phyloP scores from a whole-genome alignment of 306 rosid genomes.

The barrel medic (Medicago truncatula) region DNA sequence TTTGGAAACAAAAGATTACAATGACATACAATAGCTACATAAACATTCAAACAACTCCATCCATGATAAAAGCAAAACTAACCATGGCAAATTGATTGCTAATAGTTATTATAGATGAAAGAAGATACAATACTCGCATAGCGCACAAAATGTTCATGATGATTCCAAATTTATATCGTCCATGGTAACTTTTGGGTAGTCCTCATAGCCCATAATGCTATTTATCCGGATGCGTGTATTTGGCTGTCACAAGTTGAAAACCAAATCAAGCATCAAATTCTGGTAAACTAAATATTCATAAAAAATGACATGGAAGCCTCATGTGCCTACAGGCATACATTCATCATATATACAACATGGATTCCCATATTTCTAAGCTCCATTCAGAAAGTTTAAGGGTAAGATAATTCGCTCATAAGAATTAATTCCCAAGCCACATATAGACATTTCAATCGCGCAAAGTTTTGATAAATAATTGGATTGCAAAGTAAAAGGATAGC shows the following conservation, averaged over 20 bases:
- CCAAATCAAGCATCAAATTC: constrained; percentile 42
- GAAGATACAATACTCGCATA: constrained; percentile 42
- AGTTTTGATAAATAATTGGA: not conserved
- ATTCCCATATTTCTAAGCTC: constrained; percentile 19
- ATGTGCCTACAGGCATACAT: not conserved
- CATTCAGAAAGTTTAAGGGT: not conserved
- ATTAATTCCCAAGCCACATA: constrained; percentile 14
- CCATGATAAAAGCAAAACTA: constrained; percentile 35
- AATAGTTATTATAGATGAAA: constrained; percentile 19
- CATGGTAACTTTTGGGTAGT: constrained; percentile 79
- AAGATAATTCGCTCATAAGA: not conserved
- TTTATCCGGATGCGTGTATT: constrained; percentile 83
- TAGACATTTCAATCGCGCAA: constrained; percentile 2
- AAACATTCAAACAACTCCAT: constrained; percentile 32
- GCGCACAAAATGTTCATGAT: constrained; percentile 34
- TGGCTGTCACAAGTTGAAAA: constrained; percentile 70
- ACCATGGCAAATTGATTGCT: constrained; percentile 38
- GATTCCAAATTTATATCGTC: constrained; percentile 41
- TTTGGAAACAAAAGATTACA: constrained; percentile 30
- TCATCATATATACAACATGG: not conserved
- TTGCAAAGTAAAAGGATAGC: constrained; percentile 28
- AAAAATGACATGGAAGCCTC: too few relatives aligned
- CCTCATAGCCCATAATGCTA: constrained; percentile 85
- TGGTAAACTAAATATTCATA: too few relatives aligned
- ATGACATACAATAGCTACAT: constrained; percentile 32